These are phyloP conservation scores for Torrubiella hemipterigena DNA, from an alignment of 2,329 filamentous ascomycete species.

Conservation along the genomic window DNA sequence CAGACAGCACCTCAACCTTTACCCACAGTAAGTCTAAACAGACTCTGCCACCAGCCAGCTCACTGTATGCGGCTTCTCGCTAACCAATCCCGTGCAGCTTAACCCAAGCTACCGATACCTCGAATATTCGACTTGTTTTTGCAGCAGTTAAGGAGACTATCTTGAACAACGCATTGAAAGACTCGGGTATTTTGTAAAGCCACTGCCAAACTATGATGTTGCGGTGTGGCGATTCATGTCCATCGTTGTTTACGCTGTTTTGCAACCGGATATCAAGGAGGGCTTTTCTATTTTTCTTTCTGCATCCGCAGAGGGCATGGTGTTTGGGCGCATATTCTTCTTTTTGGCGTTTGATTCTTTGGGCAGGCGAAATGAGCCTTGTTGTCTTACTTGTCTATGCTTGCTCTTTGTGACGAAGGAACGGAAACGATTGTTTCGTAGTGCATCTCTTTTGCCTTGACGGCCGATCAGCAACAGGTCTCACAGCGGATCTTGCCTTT, in stretches of 20 bases:
- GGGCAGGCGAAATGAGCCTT: too few species aligned
- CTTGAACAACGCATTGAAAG: slow-evolving; percentile 92
- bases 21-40: slow-evolving; percentile 68
- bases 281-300: not conserved
- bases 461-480: too few species aligned
- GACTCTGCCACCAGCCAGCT: not conserved
- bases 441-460: too few species aligned
- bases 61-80: not conserved
- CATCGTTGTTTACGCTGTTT: not conserved
- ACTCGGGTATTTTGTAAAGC: slow-evolving; percentile 82
- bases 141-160: slow-evolving; percentile 98
- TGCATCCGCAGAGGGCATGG: not conserved
- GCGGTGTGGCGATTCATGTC: too few species aligned
- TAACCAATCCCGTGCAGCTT: slow-evolving; percentile 42
- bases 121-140: slow-evolving; percentile 95
- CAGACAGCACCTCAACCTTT: slow-evolving; percentile 86
- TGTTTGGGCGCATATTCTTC: not conserved
- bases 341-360: not conserved
- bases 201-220: too few species aligned
- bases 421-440: too few species aligned
- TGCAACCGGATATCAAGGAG: not conserved
- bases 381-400: too few species aligned
- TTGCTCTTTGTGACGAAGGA: too few species aligned
- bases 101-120: slow-evolving; percentile 97
- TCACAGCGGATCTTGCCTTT: too few species aligned